These are phyloP conservation scores for Tarenaya hassleriana DNA, from an alignment of 345 rosid genomes.

Conservation along the genomic window DNA sequence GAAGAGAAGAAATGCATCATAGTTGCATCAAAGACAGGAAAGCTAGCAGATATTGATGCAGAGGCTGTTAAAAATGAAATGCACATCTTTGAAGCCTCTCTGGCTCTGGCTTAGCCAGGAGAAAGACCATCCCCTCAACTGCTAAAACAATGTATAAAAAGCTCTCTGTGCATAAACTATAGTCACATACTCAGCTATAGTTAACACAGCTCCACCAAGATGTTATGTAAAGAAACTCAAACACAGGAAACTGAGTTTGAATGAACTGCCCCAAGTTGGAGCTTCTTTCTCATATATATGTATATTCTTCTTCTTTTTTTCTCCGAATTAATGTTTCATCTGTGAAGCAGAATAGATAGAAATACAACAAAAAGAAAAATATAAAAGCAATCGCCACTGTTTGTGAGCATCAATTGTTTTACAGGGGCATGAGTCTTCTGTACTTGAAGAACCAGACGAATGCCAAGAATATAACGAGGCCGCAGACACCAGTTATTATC, in stretches of 20 bases:
- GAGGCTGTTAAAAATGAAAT: conserved; percentile 52
- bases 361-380: not conserved
- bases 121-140: conserved; percentile 12
- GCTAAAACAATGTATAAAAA: conserved; percentile 11
- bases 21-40: conserved; percentile 65
- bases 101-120: conserved; percentile 55
- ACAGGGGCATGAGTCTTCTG: conserved; percentile 87
- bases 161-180: not conserved
- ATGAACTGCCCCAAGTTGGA: not conserved
- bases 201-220: too few species aligned
- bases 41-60: conserved; percentile 50
- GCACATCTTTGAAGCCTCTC: conserved; percentile 52
- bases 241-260: not conserved
- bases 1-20: conserved; percentile 58
- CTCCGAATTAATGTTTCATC: conserved; percentile 8
- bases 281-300: conserved; percentile 10
- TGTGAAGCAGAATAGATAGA: not conserved
- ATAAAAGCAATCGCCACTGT: conserved; percentile 1
- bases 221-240: not conserved
- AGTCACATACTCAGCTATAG: too few species aligned
- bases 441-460: conserved; percentile 91
- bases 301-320: not conserved
- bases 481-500: conserved; percentile 55
- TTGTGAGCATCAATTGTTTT: conserved; percentile 20
- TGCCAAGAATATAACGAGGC: conserved; percentile 55